Conservation (phyloP, 805 yeast species). For the Suhomyces prunicola region DNA sequence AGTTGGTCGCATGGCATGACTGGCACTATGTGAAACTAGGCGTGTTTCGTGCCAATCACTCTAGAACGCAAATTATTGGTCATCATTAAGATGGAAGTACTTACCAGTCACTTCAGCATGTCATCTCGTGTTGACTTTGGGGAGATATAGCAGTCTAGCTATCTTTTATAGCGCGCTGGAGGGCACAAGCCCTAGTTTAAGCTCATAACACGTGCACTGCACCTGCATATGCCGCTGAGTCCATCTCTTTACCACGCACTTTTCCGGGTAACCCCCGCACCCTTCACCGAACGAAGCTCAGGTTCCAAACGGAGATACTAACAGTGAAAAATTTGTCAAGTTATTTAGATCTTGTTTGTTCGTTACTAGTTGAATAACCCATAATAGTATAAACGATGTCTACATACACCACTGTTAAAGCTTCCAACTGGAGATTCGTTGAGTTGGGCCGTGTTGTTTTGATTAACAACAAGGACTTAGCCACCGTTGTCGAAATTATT, state of each 20-base stretch:
- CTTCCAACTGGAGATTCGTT: slow-evolving; percentile 98
- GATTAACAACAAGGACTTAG: slow-evolving; percentile 81
- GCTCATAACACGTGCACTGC: background rate
- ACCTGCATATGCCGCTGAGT: background rate
- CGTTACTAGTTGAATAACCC: slow-evolving; percentile 6
- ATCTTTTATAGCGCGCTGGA: background rate
- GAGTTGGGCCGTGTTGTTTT: slow-evolving; percentile 99
- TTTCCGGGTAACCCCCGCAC: slow-evolving; percentile 3
- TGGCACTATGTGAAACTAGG: slow-evolving; percentile 42
- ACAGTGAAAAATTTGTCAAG: slow-evolving; percentile 5
- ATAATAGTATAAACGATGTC: slow-evolving; percentile 21
- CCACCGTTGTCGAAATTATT: slow-evolving; percentile 96
- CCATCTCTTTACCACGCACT: background rate
- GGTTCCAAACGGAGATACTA: slow-evolving; percentile 1
- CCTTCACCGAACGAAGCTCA: background rate
- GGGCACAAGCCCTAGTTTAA: background rate
- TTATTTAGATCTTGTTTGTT: slow-evolving; percentile 1
- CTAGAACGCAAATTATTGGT: slow-evolving; percentile 49
- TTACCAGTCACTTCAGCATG: background rate
- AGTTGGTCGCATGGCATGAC: slow-evolving; percentile 41
- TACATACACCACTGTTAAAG: slow-evolving; percentile 68
- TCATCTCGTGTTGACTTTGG: background rate
- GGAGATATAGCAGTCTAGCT: background rate
- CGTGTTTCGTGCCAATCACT: slow-evolving; percentile 38
- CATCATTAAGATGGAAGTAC: slow-evolving; percentile 28